phyloP scores from a whole-genome alignment of 148 eudicot genomes.

The Beta vulgaris region DNA sequence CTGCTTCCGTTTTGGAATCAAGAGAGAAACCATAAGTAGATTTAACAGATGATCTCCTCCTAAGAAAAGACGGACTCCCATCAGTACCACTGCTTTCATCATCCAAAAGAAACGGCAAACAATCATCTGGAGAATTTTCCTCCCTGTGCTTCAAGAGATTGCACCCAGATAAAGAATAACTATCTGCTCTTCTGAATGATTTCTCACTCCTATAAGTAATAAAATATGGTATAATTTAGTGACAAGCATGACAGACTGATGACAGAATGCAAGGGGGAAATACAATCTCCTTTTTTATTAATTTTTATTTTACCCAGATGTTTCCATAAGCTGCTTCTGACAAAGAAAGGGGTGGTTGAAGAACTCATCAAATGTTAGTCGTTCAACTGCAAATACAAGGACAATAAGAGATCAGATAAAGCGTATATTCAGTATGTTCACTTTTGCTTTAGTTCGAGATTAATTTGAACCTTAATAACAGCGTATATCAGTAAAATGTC shows the following conservation, averaged over 20 bases:
- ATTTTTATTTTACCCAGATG: conserved; percentile 45
- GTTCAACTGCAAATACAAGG: conserved; percentile 61
- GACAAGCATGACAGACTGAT: background rate
- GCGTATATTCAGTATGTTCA: background rate
- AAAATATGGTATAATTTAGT: conserved; percentile 18
- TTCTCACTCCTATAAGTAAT: conserved; percentile 40
- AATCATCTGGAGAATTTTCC: conserved; percentile 70
- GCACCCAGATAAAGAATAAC: conserved; percentile 33
- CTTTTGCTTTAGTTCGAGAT: no score
- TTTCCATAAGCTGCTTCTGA: conserved; percentile 45
- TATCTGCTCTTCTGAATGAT: conserved; percentile 38
- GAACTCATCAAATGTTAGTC: conserved; percentile 91
- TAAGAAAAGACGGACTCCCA: conserved; percentile 61
- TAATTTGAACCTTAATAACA: background rate
- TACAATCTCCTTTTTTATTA: background rate
- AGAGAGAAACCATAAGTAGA: conserved; percentile 61
- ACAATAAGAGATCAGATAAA: conserved; percentile 18
- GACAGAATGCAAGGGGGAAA: conserved; percentile 6
- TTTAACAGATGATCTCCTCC: conserved; percentile 44
- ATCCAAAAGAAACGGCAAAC: conserved; percentile 70
- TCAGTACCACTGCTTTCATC: conserved; percentile 76
- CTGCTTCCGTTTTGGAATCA: conserved; percentile 39
- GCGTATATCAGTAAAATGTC: background rate
- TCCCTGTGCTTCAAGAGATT: conserved; percentile 40
- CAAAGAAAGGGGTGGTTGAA: conserved; percentile 84